Evolutionary conservation across 257 asterid genomes (phyloP), one percentile per base, ranked within the genome.

Genomic region (Capsicum baccatum): DNA sequence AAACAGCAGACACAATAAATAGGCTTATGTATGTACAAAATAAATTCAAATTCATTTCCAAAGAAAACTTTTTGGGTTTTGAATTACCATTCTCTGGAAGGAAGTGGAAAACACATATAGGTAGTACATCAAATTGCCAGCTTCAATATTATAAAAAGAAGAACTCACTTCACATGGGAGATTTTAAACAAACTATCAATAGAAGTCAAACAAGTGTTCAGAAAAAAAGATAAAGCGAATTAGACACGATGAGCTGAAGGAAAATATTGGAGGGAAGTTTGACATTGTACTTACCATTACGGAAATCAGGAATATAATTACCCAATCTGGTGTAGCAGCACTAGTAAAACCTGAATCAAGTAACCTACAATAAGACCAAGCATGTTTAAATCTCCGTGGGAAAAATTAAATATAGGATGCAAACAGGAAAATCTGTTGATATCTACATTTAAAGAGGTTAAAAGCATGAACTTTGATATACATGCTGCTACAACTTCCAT

Each of bases 331-430:
- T 54, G 64, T 14, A 26, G 66, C 82, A 54, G 47, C 64, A 78
- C 82, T 54, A 76, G 26, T 21, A 78, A 33, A 78, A 56, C 54
- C 54, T 15, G 64, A 78, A 78, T 54, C 16, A 54, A 54, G n/a
- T 15, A 78, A 78, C 82, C 82, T 78, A 33, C 82, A 78, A 78
- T 54, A 78, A 78, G 66, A 78, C 12, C 50, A 54, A 54, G 6
- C 82, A 78, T 74, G 26, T 14, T 8, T 35, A 42, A 33, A 33
- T 78, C 44, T 33, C 6, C 54, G 60, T 9, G 13, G 13, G 0
- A 26, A 54, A 54, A 33, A 14, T n/a, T 3, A 78, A 54, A 54
- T 14, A 78, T 54, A n/a, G 79, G n/a, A n/a, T 17, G 79, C 58
- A 26, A 54, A 78, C 63, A 54, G 12, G 64, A 4, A 78, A 54